These are phyloP conservation scores for Quercus variabilis DNA, from an alignment of 306 rosid genomes.

Conservation along the genomic window DNA sequence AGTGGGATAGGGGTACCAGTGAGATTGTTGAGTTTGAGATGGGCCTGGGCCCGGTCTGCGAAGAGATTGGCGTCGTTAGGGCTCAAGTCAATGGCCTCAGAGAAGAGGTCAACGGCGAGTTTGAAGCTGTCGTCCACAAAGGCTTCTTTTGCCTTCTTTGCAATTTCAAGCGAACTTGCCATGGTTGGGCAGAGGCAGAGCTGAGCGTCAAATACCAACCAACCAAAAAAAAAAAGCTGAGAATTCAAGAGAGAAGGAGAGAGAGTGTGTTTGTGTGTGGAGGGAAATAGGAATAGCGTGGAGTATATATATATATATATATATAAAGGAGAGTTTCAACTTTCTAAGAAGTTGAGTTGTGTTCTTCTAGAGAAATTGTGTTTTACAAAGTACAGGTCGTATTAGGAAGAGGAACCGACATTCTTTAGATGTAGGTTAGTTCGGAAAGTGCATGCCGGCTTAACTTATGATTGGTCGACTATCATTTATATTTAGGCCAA, in stretches of 20 bases:
- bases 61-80: slow-evolving; percentile 39
- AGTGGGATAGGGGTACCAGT: not conserved
- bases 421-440: no score
- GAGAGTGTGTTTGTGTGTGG: no score
- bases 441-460: no score
- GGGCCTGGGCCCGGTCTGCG: slow-evolving; percentile 60
- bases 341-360: no score
- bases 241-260: not conserved
- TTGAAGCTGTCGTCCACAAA: slow-evolving; percentile 54
- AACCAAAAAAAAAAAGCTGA: not conserved
- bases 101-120: slow-evolving; percentile 40
- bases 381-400: no score
- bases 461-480: no score
- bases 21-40: slow-evolving; percentile 15
- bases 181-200: not conserved
- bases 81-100: slow-evolving; percentile 36
- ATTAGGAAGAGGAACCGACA: no score
- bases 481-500: no score
- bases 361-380: no score
- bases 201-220: not conserved
- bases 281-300: no score
- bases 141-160: slow-evolving; percentile 54
- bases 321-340: no score
- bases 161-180: slow-evolving; percentile 45
- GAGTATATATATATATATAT: no score